Percentiles rank a stretch among this genome's conserved stretches.
Evolutionary conservation across 2,329 filamentous ascomycete genomes (phyloP).

Genomic region (Fusarium sp.): DNA sequence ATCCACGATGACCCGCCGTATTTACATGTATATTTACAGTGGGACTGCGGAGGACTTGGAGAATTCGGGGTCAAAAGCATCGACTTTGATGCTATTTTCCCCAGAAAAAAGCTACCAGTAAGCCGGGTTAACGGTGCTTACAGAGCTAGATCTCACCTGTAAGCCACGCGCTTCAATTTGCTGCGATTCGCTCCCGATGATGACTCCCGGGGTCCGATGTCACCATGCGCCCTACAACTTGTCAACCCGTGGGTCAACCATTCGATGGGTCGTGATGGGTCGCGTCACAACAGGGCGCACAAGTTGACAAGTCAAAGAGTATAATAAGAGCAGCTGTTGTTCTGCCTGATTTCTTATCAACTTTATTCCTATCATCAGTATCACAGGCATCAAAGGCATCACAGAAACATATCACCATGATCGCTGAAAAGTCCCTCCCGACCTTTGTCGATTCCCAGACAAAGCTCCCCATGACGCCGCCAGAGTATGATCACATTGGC

Average conservation of each 20-base stretch:
- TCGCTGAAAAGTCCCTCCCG: constrained; percentile 12
- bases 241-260: constrained; percentile 27
- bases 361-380: not conserved
- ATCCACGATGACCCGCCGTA: constrained; percentile 13
- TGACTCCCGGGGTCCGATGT: constrained; percentile 22
- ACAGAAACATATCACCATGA: constrained; percentile 9
- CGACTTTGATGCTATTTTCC: not conserved
- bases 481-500: constrained; percentile 32
- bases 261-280: constrained; percentile 29
- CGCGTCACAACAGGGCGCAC: constrained; percentile 34
- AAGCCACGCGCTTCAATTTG: not conserved
- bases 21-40: constrained; percentile 19
- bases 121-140: not conserved
- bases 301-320: not conserved
- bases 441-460: constrained; percentile 25
- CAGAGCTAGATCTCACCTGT: not conserved
- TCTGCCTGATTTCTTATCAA: not conserved
- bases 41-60: constrained; percentile 8
- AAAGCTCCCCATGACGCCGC: constrained; percentile 24
- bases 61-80: constrained; percentile 9
- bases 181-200: not conserved
- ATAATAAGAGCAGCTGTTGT: constrained; percentile 3
- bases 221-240: constrained; percentile 35
- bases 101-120: not conserved
- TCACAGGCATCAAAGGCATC: not conserved